Evolutionary conservation across 2,329 filamentous ascomycete genomes (phyloP).

Genomic region (Pseudocercospora musae): DNA sequence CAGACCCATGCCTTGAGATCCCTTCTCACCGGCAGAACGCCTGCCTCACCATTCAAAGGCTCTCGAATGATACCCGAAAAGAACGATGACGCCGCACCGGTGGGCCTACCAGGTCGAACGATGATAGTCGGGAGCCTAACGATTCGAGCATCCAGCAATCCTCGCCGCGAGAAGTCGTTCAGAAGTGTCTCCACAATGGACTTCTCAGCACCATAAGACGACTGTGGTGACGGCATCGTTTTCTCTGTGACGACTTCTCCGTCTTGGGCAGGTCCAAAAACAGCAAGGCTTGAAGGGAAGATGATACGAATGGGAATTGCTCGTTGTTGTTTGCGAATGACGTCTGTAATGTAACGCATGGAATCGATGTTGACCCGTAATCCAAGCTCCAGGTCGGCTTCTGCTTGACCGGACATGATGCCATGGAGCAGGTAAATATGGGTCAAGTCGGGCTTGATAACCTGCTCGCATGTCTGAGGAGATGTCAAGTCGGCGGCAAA

Average conservation of each 20-base stretch:
- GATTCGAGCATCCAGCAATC: slow-evolving; percentile 22
- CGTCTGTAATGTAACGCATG: slow-evolving; percentile 43
- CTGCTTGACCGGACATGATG: slow-evolving; percentile 47
- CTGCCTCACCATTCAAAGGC: slow-evolving; percentile 28
- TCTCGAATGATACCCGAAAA: slow-evolving; percentile 48
- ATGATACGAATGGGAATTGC: slow-evolving; percentile 37
- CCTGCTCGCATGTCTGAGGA: not conserved
- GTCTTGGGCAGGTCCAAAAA: slow-evolving; percentile 42
- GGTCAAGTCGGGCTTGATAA: slow-evolving; percentile 39
- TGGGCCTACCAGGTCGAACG: slow-evolving; percentile 45
- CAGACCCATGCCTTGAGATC: slow-evolving; percentile 6
- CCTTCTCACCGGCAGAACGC: not conserved
- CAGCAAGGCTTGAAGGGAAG: slow-evolving; percentile 45
- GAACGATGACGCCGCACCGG: slow-evolving; percentile 47
- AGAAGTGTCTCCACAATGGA: slow-evolving; percentile 1
- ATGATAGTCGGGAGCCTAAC: slow-evolving; percentile 46
- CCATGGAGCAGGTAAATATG: slow-evolving; percentile 48
- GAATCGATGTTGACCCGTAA: slow-evolving; percentile 45
- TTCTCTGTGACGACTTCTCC: slow-evolving; percentile 41
- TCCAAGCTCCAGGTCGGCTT: slow-evolving; percentile 46
- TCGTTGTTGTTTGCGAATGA: slow-evolving; percentile 32
- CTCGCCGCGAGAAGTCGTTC: slow-evolving; percentile 5
- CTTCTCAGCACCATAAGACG: slow-evolving; percentile 37
- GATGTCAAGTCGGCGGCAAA: not conserved
- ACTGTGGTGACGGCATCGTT: slow-evolving; percentile 42